Evolutionary conservation across 805 yeast species (phyloP), one percentile per base, ranked within the genome.

Genomic region (Wickerhamomyces bisporus): DNA sequence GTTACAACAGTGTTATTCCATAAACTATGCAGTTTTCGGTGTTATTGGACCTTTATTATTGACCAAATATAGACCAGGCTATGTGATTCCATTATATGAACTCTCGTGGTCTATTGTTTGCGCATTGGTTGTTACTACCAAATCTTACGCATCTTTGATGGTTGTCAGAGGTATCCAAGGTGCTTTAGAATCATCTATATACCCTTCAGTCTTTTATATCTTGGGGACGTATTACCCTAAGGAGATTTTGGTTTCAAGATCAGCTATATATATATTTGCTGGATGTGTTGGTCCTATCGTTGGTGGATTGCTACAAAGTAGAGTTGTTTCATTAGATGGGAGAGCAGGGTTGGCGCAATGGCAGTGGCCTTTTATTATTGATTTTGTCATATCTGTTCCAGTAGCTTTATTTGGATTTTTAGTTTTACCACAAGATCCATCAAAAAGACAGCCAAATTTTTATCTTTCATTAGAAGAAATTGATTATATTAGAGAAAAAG

Each of bases 291-390:
- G 33, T 20, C 15, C 33, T 5, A 13, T 20, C 4, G 25, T 30
- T 20, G 33, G 33, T 4, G 33, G 33, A 4, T 30, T 13, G 9
- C 9, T 19, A 20, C 33, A 30, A 30, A n/a, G 23, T 8, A 14
- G 33, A 13, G 33, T 30, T 13, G 7, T n/a, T 20, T 13, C 25
- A 13, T 30, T 30, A 16, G 13, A 30, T 21, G 26, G 26, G 10
- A 30, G 20, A 30, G 33, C 17, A 5, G 33, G 33, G 5, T 14
- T 30, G 7, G 23, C 20, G 4, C 18, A 14, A n/a, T 30, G 33
- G 33, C 15, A 21, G 14, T 30, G 33, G 33, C 15, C 18, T 12
- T 30, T 30, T 20, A 21, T 30, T 11, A 30, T 30, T 30, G 33
- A 30, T 30, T 30, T 30, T 14, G 18, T 30, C 17, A 19, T 30